Conservation (phyloP, 345 rosid genomes). For the Nephelium lappaceum region DNA sequence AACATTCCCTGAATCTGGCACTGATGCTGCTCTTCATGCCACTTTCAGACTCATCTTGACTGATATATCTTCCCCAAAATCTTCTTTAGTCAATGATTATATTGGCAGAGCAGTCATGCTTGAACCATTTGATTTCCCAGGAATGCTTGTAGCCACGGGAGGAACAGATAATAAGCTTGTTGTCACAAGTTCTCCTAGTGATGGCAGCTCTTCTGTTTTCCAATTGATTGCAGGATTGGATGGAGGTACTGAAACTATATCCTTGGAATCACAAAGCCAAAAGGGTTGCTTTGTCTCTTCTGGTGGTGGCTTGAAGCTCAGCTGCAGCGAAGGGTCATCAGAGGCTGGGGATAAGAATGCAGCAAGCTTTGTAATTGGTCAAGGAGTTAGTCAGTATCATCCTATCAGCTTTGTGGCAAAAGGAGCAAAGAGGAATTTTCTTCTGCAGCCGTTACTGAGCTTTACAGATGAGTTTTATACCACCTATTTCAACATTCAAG, state of each 20-base stretch:
- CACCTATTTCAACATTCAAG: conserved; percentile 66
- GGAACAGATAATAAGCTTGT: conserved; percentile 40
- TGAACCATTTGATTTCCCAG: conserved; percentile 83
- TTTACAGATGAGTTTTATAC: conserved; percentile 81
- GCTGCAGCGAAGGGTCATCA: conserved; percentile 45
- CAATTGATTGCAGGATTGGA: conserved; percentile 65
- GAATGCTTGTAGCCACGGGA: conserved; percentile 56
- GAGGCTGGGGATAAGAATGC: conserved; percentile 39
- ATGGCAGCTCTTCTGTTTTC: conserved; percentile 43
- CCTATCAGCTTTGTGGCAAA: conserved; percentile 79
- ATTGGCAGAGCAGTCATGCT: conserved; percentile 61
- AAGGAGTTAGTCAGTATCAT: conserved; percentile 61
- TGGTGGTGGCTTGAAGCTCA: conserved; percentile 50
- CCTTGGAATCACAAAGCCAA: conserved; percentile 52
- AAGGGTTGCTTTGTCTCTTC: conserved; percentile 63
- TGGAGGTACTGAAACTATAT: conserved; percentile 54
- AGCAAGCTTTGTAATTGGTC: conserved; percentile 56
- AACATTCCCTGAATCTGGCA: conserved; percentile 51
- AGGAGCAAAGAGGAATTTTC: conserved; percentile 62
- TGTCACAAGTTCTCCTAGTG: conserved; percentile 36
- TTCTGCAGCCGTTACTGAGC: conserved; percentile 71
- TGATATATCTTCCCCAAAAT: conserved; percentile 21
- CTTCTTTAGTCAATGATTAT: conserved; percentile 27
- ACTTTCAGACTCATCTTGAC: conserved; percentile 65
- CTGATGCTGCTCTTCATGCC: conserved; percentile 56